These are phyloP conservation scores for Cercospora nicotianae DNA, from an alignment of 2,329 filamentous ascomycete species.

Conservation along the genomic window DNA sequence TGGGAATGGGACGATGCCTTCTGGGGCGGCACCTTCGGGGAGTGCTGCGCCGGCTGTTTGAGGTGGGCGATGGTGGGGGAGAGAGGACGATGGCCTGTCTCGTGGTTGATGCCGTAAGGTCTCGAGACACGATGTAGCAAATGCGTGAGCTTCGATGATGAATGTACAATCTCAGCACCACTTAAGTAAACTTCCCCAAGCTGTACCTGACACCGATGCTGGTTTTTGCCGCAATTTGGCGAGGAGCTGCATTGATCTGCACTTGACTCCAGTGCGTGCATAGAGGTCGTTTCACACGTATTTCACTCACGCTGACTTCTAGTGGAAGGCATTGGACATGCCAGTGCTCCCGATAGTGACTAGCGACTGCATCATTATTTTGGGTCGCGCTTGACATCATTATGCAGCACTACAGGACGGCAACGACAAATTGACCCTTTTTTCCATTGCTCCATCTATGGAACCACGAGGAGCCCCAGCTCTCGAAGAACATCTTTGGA, in stretches of 20 bases:
- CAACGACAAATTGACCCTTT: neutral
- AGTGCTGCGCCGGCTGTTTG: slow-evolving; percentile 14
- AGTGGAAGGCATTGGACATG: neutral
- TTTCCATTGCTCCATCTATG: neutral
- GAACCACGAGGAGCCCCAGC: no score
- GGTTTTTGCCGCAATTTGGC: neutral
- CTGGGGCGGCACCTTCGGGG: slow-evolving; percentile 13
- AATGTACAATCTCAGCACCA: neutral
- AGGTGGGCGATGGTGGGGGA: neutral
- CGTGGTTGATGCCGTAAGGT: neutral
- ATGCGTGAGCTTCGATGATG: neutral
- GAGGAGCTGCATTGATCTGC: neutral
- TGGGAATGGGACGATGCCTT: slow-evolving; percentile 16
- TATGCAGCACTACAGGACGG: neutral
- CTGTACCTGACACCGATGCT: no score
- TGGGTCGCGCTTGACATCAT: slow-evolving; percentile 1
- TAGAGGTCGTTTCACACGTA: no score
- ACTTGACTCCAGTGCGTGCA: no score
- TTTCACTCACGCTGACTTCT: no score
- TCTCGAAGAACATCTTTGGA: no score
- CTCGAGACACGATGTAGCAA: neutral
- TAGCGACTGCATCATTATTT: neutral
- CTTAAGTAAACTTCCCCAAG: no score
- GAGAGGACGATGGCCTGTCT: accelerated
- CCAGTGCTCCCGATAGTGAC: neutral